phyloP scores from a whole-genome alignment of 768 basidiomycete species.

The Pleurotus tuoliensis region DNA sequence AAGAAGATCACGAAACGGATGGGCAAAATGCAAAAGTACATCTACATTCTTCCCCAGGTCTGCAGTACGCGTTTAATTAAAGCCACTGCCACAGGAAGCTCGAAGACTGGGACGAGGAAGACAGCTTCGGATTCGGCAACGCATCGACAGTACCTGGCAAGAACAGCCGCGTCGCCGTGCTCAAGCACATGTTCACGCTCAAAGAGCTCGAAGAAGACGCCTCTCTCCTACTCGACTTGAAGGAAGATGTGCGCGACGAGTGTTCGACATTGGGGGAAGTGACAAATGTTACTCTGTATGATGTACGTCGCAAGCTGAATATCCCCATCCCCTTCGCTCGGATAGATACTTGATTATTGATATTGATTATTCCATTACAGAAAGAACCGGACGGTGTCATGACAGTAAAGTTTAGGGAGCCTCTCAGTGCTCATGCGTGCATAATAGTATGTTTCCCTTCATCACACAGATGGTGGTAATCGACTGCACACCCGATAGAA shows the following conservation, averaged over 20 bases:
- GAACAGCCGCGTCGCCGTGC: slow-evolving; percentile 78
- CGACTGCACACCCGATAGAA: slow-evolving; percentile 43
- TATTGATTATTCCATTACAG: slow-evolving; percentile 32
- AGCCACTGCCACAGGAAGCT: slow-evolving; percentile 60
- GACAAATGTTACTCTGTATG: slow-evolving; percentile 92
- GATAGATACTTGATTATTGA: not conserved
- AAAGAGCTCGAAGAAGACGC: slow-evolving; percentile 84
- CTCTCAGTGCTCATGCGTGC: slow-evolving; percentile 91
- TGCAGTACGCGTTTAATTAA: not conserved
- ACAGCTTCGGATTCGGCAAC: slow-evolving; percentile 78
- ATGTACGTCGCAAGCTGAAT: slow-evolving; percentile 52
- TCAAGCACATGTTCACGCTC: slow-evolving; percentile 94
- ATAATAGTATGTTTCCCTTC: slow-evolving; percentile 55
- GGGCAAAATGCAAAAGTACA: slow-evolving; percentile 85
- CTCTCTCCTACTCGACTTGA: slow-evolving; percentile 82
- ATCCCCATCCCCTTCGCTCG: not conserved
- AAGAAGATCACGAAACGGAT: slow-evolving; percentile 73
- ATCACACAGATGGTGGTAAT: not conserved
- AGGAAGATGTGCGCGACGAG: slow-evolving; percentile 95
- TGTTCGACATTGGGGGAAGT: slow-evolving; percentile 89
- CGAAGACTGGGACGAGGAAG: slow-evolving; percentile 91
- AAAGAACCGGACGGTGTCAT: slow-evolving; percentile 91
- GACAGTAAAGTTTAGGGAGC: slow-evolving; percentile 93
- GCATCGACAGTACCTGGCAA: slow-evolving; percentile 40
- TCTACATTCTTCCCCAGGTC: not conserved